phyloP scores from a whole-genome alignment of 192 early-diverging fungal genomes.

The Coemansia sp. region DNA sequence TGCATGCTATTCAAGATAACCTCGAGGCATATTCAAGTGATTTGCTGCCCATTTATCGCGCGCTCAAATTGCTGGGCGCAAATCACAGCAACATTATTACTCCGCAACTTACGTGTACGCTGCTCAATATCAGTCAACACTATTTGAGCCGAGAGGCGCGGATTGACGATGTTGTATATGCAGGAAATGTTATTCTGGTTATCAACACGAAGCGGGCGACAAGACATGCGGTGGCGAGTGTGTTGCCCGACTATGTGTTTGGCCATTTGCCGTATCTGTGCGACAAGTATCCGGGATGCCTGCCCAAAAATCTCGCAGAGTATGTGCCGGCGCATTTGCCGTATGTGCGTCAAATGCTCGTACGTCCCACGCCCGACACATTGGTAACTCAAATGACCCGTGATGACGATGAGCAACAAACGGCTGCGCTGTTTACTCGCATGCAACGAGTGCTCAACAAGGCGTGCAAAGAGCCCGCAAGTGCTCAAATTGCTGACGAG shows the following conservation, averaged over 20 bases:
- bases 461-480: background rate
- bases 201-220: conserved; percentile 66
- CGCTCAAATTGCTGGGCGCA: conserved; percentile 63
- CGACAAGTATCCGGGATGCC: conserved; percentile 58
- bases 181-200: conserved; percentile 70
- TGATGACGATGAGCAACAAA: conserved; percentile 5
- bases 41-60: conserved; percentile 63
- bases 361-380: conserved; percentile 17
- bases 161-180: conserved; percentile 66
- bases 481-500: background rate
- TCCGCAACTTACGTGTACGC: conserved; percentile 49
- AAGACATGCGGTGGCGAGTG: conserved; percentile 48
- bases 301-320: conserved; percentile 25
- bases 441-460: background rate
- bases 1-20: conserved; percentile 61
- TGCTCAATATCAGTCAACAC: conserved; percentile 64
- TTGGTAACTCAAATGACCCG: conserved; percentile 5
- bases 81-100: conserved; percentile 52
- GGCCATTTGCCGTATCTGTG: conserved; percentile 71
- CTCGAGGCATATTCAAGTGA: conserved; percentile 70
- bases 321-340: conserved; percentile 21
- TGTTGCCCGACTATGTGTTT: conserved; percentile 72
- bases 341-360: conserved; percentile 39
- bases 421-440: background rate
- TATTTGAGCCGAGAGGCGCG: conserved; percentile 70